phyloP scores from a whole-genome alignment of 176 grass and related monocot species.

The Raddia distichophylla region DNA sequence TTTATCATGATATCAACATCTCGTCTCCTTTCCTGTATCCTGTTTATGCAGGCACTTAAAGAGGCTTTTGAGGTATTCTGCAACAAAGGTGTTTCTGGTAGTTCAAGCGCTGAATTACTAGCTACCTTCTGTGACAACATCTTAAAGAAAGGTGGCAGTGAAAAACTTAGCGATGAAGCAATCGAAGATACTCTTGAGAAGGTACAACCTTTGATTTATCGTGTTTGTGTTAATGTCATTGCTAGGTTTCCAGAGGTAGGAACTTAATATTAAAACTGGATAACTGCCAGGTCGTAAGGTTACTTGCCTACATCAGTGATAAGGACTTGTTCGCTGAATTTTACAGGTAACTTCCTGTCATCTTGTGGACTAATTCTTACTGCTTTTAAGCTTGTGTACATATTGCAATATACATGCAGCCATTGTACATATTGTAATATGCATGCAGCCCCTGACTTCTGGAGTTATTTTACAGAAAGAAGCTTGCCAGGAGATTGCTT shows the following conservation, averaged over 20 bases:
- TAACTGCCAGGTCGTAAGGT: constrained; percentile 67
- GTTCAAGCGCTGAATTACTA: constrained; percentile 73
- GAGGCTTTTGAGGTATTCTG: constrained; percentile 91
- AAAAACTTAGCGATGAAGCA: constrained; percentile 91
- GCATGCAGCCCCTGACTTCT: neutral
- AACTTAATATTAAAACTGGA: constrained; percentile 18
- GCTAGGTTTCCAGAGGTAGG: neutral
- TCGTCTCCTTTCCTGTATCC: neutral
- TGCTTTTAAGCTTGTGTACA: neutral
- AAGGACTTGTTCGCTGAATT: constrained; percentile 94
- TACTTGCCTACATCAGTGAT: constrained; percentile 84
- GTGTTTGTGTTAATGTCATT: neutral
- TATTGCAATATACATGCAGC: neutral
- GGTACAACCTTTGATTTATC: constrained; percentile 35
- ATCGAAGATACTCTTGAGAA: constrained; percentile 90
- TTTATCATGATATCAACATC: constrained; percentile 8
- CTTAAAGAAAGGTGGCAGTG: constrained; percentile 84
- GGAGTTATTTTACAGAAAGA: constrained; percentile 68
- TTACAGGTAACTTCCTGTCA: constrained; percentile 58
- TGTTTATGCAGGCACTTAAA: constrained; percentile 66
- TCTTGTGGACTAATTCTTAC: constrained; percentile 9
- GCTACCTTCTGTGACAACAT: constrained; percentile 87
- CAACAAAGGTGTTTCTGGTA: constrained; percentile 87
- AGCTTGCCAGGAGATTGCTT: constrained; percentile 84
- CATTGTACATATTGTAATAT: neutral